Percentiles rank a stretch among this genome's conserved stretches.
These are phyloP conservation scores for Ilex paraguariensis DNA, from an alignment of 305 asterid species.

Conservation along the genomic window DNA sequence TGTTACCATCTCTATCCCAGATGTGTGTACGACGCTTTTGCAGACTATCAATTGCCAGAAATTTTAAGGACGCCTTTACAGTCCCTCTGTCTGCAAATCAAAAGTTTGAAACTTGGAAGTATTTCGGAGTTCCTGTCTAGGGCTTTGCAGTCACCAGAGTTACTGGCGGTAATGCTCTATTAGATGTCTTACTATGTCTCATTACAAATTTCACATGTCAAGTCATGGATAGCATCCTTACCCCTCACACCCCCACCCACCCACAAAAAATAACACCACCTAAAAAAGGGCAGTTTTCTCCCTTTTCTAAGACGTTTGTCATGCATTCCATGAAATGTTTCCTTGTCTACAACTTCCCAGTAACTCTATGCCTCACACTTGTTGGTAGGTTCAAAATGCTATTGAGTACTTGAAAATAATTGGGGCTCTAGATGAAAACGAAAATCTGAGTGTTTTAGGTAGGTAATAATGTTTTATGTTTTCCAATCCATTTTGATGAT, in stretches of 20 bases:
- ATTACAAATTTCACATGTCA: too few relatives aligned
- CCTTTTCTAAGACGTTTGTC: too few relatives aligned
- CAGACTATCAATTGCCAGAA: constrained; percentile 88
- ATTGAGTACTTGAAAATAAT: constrained; percentile 80
- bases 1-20: constrained; percentile 91
- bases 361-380: constrained; percentile 11
- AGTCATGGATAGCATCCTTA: too few relatives aligned
- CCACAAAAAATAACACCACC: too few relatives aligned
- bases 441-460: constrained; percentile 85
- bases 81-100: constrained; percentile 93
- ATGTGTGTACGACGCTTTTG: constrained; percentile 82
- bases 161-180: constrained; percentile 65
- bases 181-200: constrained; percentile 17
- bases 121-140: constrained; percentile 76
- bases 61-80: constrained; percentile 95
- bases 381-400: constrained; percentile 85
- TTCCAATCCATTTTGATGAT: constrained; percentile 17
- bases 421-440: constrained; percentile 90
- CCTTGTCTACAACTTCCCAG: constrained; percentile 7
- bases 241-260: too few relatives aligned
- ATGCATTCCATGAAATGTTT: not conserved
- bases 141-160: constrained; percentile 96
- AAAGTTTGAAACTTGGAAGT: constrained; percentile 86
- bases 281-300: too few relatives aligned
- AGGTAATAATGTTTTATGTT: constrained; percentile 13